Percentiles rank a stretch among this genome's conserved stretches.
phyloP scores from a whole-genome alignment of 495 filamentous ascomycete genomes.

The Aspergillus campestris region DNA sequence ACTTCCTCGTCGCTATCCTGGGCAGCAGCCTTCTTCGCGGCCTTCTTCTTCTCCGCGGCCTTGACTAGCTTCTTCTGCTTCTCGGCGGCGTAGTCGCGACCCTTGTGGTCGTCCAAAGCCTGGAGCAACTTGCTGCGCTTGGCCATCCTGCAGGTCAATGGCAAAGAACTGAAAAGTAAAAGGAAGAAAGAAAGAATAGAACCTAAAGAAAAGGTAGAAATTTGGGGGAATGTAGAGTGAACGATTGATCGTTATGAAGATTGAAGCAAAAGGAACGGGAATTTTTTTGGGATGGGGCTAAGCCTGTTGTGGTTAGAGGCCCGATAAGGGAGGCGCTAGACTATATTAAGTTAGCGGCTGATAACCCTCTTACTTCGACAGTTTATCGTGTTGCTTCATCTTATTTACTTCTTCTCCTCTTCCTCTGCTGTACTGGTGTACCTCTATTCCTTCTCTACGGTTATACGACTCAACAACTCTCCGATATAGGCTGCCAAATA shows the following conservation, averaged over 20 bases:
- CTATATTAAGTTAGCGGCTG: slow-evolving; percentile 9
- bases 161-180: background rate
- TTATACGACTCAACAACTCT: too few species aligned
- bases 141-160: slow-evolving; percentile 35
- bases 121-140: slow-evolving; percentile 58
- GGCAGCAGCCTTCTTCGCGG: slow-evolving; percentile 28
- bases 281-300: slow-evolving; percentile 34
- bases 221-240: background rate
- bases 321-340: slow-evolving; percentile 16
- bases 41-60: slow-evolving; percentile 45
- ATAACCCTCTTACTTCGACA: background rate
- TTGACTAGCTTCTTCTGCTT: slow-evolving; percentile 54
- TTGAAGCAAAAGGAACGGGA: slow-evolving; percentile 17
- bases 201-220: background rate
- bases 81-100: slow-evolving; percentile 59
- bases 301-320: slow-evolving; percentile 18
- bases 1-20: slow-evolving; percentile 12
- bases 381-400: too few species aligned
- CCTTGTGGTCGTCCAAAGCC: slow-evolving; percentile 59
- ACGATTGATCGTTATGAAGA: background rate
- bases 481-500: too few species aligned
- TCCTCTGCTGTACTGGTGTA: too few species aligned
- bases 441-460: too few species aligned
- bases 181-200: slow-evolving; percentile 8
- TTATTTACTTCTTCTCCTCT: background rate